Percentiles rank a stretch among this genome's conserved stretches.
These are phyloP conservation scores for Trichosporon coremiiforme DNA, from an alignment of 1,284 basidiomycete species.

Conservation along the genomic window DNA sequence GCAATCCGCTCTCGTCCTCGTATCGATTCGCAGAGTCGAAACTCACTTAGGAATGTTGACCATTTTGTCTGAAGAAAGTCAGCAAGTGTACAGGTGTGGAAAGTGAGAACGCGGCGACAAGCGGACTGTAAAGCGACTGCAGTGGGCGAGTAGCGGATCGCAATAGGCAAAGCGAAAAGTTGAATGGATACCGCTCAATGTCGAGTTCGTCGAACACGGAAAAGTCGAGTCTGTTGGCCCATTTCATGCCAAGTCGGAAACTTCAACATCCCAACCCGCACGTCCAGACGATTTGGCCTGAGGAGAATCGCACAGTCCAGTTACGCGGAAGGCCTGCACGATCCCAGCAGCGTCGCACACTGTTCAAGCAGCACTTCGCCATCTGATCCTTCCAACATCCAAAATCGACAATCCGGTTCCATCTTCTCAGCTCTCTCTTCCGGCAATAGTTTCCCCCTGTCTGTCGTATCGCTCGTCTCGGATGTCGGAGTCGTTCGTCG, in stretches of 20 bases:
- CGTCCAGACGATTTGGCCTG: not conserved
- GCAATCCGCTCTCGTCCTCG: not conserved
- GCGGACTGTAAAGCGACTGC: not conserved
- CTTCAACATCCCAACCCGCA: not conserved
- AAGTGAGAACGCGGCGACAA: not conserved
- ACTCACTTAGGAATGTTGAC: slow-evolving; percentile 29
- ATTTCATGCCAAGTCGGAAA: too few species aligned
- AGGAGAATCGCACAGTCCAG: not conserved
- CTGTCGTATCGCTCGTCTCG: not conserved
- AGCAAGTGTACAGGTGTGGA: not conserved
- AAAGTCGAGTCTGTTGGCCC: too few species aligned
- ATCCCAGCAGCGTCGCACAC: not conserved
- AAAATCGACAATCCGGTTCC: not conserved
- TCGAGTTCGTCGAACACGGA: not conserved
- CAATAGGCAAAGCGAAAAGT: not conserved
- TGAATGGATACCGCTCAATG: not conserved
- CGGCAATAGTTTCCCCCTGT: slow-evolving; percentile 4
- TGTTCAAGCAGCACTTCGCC: not conserved
- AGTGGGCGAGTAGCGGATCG: not conserved
- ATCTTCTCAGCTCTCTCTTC: not conserved
- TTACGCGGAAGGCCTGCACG: not conserved
- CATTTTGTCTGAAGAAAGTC: slow-evolving; percentile 15
- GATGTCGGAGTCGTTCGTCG: not conserved
- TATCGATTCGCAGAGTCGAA: not conserved
- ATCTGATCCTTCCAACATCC: not conserved